Evolutionary conservation across 1,284 basidiomycete species (phyloP).

Genomic region (Microbotryomycetes sp.): DNA sequence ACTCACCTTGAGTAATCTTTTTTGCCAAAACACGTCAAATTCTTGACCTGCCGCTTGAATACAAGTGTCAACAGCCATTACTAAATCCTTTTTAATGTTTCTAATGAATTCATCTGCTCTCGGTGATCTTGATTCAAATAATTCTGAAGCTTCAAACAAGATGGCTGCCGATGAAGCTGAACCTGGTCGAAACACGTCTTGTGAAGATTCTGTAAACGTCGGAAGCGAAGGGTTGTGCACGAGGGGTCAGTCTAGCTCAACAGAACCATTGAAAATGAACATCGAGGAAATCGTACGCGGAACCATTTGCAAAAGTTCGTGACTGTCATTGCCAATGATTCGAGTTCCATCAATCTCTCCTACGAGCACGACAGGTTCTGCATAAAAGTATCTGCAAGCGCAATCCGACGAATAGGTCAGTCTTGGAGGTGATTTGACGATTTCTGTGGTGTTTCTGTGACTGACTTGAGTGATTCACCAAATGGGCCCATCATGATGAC

Average conservation of each 20-base stretch:
- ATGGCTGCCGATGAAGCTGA: conserved; percentile 87
- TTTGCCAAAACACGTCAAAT: conserved; percentile 86
- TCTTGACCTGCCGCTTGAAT: conserved; percentile 89
- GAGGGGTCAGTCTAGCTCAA: background rate
- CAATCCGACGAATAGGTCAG: no score
- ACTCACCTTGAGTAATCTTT: conserved; percentile 69
- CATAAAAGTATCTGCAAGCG: conserved; percentile 63
- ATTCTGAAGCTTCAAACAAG: conserved; percentile 84
- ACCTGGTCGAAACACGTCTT: conserved; percentile 82
- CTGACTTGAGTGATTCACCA: conserved; percentile 77
- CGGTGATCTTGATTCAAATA: conserved; percentile 72
- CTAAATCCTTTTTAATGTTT: conserved; percentile 76
- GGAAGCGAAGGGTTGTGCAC: no score
- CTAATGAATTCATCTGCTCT: conserved; percentile 91
- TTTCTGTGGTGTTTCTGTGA: no score
- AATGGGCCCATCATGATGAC: conserved; percentile 84
- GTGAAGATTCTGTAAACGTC: conserved; percentile 56
- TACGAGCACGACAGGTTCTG: conserved; percentile 66
- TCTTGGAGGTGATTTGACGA: no score
- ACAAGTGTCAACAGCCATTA: conserved; percentile 81
- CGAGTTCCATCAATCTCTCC: conserved; percentile 84
- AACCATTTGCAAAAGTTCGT: conserved; percentile 90
- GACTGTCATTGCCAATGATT: conserved; percentile 67
- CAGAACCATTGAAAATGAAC: background rate
- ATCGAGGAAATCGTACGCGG: conserved; percentile 53